These are phyloP conservation scores for Pterocarpus santalinus DNA, from an alignment of 306 rosid species.

Conservation along the genomic window DNA sequence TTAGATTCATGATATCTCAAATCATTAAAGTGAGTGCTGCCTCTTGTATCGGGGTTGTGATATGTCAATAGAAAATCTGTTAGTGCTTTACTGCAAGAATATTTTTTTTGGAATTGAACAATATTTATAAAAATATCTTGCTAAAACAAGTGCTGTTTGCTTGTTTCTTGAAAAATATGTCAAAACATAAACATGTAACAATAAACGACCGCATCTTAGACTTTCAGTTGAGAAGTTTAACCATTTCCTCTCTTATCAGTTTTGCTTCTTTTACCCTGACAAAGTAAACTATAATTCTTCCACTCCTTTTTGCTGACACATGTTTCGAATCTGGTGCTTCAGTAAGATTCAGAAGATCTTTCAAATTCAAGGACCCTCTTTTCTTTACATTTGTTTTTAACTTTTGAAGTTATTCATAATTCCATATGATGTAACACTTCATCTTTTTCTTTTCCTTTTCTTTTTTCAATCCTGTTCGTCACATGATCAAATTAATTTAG, in stretches of 20 bases:
- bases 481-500: not conserved
- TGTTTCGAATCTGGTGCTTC: slow-evolving; percentile 5
- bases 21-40: not conserved
- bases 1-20: not conserved
- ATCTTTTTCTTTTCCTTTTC: not conserved
- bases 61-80: not conserved
- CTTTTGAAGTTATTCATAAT: too few species aligned
- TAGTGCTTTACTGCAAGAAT: slow-evolving; percentile 7
- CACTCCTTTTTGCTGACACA: slow-evolving; percentile 12
- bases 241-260: not conserved
- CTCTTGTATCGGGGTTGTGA: not conserved
- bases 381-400: not conserved
- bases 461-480: too few species aligned
- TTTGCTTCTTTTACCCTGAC: not conserved
- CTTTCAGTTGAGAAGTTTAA: not conserved
- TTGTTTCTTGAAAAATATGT: slow-evolving; percentile 3
- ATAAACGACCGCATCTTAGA: not conserved
- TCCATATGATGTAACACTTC: too few species aligned
- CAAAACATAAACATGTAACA: not conserved
- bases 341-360: slow-evolving; percentile 9
- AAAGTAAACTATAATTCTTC: not conserved
- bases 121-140: not conserved
- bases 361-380: not conserved
- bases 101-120: not conserved
- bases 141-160: not conserved